Evolutionary conservation across 2,329 filamentous ascomycete genomes (phyloP).

Genomic region (Lasiodiplodia gonubiensis): DNA sequence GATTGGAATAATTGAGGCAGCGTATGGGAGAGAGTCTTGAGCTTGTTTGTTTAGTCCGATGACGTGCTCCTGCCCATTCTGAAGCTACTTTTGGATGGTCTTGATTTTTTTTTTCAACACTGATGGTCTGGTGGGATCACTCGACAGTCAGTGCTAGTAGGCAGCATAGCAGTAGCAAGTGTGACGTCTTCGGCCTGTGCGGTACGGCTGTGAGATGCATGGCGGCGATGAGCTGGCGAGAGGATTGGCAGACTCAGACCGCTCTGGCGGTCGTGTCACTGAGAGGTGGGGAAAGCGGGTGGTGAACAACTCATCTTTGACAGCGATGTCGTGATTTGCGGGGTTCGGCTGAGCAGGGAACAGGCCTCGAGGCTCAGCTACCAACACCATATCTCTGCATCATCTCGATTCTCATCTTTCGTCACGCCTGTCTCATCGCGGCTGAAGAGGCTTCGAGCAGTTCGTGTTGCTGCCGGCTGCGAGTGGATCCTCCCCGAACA

Average conservation of each 20-base stretch:
- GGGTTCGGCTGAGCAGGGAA: conserved; percentile 8
- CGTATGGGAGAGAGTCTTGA: background rate
- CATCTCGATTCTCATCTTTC: background rate
- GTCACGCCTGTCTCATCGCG: background rate
- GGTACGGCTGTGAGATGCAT: conserved; percentile 26
- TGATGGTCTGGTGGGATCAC: conserved; percentile 44
- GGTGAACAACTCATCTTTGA: conserved; percentile 14
- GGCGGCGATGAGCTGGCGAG: conserved; percentile 6
- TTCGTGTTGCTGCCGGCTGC: background rate
- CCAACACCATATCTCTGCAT: background rate
- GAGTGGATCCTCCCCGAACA: background rate
- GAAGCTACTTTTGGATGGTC: conserved; percentile 56
- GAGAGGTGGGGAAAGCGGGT: background rate
- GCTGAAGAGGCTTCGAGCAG: background rate
- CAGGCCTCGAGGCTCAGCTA: background rate
- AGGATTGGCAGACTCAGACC: background rate
- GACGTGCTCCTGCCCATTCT: conserved; percentile 53
- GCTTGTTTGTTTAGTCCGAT: conserved; percentile 6
- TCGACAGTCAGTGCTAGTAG: background rate
- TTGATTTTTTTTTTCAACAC: conserved; percentile 62
- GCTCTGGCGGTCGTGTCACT: conserved; percentile 2
- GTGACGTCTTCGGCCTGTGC: background rate
- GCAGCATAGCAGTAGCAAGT: background rate
- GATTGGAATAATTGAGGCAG: background rate
- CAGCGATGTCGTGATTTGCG: conserved; percentile 22